Percentiles rank a stretch among this genome's conserved stretches.
These are phyloP conservation scores for Acanthamoeba sp. DNA, from an alignment of 208 protist species.

Conservation along the genomic window DNA sequence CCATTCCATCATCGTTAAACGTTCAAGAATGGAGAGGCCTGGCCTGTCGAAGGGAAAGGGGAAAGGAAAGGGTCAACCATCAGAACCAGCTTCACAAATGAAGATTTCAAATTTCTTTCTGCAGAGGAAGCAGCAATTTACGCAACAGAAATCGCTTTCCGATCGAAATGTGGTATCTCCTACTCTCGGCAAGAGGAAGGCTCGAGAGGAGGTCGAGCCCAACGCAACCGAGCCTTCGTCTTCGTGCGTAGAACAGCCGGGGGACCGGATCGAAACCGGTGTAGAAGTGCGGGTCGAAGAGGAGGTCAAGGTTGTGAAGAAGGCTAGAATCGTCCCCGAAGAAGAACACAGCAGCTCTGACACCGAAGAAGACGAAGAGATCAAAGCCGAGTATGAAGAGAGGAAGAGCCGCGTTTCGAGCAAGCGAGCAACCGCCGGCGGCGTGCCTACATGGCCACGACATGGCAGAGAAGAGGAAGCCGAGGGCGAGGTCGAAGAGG, in stretches of 20 bases:
- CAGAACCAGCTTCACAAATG: background rate
- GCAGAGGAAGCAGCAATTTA: conserved; percentile 23
- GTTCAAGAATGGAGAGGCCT: background rate
- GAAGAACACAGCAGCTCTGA: conserved; percentile 4
- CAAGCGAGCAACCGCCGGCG: background rate
- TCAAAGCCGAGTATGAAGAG: conserved; percentile 11
- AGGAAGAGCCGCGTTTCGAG: background rate
- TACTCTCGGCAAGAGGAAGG: background rate
- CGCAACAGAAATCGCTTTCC: conserved; percentile 22
- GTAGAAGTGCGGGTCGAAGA: background rate
- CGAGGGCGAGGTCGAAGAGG: background rate
- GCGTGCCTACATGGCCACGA: background rate
- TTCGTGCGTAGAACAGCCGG: too few species aligned
- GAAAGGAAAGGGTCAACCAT: background rate
- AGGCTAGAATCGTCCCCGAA: background rate
- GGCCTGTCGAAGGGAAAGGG: background rate
- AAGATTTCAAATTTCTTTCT: conserved; percentile 34
- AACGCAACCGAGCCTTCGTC: background rate
- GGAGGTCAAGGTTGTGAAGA: background rate
- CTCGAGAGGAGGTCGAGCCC: background rate
- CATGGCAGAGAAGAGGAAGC: background rate
- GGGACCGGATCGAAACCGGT: background rate
- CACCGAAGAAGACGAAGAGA: conserved; percentile 51
- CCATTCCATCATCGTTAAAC: too few species aligned
- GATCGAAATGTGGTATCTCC: background rate